phyloP scores from a whole-genome alignment of 2,329 filamentous ascomycete genomes.

The Drechslerella dactyloides region DNA sequence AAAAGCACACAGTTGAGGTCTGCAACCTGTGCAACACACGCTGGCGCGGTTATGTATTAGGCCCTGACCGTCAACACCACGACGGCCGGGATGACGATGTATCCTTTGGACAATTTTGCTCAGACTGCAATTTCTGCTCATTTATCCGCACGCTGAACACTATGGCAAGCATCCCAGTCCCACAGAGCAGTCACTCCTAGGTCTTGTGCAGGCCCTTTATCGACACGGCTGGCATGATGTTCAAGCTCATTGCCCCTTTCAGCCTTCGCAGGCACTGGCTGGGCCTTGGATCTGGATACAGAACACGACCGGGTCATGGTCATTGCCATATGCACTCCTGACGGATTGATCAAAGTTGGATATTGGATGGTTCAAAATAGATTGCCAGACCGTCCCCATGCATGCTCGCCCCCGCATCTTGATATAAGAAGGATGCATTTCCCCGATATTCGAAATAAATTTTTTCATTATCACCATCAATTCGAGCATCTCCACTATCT shows the following conservation, averaged over 20 bases:
- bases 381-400: no score
- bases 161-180: slow-evolving; percentile 17
- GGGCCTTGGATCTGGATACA: no score
- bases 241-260: background rate
- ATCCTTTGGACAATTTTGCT: slow-evolving; percentile 16
- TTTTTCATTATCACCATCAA: slow-evolving; percentile 1
- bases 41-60: background rate
- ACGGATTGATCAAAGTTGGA: no score
- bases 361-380: no score
- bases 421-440: no score
- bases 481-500: slow-evolving; percentile 1
- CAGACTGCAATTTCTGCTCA: slow-evolving; percentile 34
- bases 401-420: no score
- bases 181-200: background rate
- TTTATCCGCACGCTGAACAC: slow-evolving; percentile 23
- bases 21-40: slow-evolving; percentile 31
- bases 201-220: slow-evolving; percentile 31
- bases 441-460: slow-evolving; percentile 12
- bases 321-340: no score
- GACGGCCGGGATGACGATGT: slow-evolving; percentile 17
- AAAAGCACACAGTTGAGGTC: background rate
- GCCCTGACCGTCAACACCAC: slow-evolving; percentile 26
- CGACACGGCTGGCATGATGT: slow-evolving; percentile 13
- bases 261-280: slow-evolving; percentile 1
- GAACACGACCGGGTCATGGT: no score